These are phyloP conservation scores for Amoebophrya sp. DNA, from an alignment of 169 alveolate species.

Conservation along the genomic window DNA sequence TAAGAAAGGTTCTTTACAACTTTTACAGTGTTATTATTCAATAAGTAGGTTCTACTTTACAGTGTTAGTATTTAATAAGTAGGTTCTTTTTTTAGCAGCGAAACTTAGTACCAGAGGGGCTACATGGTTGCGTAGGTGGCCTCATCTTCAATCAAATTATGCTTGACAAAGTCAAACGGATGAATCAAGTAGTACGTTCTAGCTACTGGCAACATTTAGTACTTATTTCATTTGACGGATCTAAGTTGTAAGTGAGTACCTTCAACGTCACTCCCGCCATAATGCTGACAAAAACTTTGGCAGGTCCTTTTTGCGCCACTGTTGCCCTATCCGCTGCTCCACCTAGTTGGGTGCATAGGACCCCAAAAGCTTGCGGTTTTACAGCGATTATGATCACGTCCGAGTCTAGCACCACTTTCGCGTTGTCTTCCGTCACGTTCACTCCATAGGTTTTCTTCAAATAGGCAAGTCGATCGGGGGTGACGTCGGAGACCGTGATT, in stretches of 20 bases:
- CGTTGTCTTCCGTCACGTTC: neutral
- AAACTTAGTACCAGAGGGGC: no score
- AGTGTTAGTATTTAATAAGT: no score
- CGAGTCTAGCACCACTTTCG: neutral
- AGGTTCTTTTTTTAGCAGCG: no score
- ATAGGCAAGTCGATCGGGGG: neutral
- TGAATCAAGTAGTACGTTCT: neutral
- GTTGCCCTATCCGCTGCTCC: neutral
- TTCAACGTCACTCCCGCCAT: neutral
- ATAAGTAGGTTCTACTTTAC: no score
- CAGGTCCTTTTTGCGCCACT: neutral
- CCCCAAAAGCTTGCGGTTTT: neutral
- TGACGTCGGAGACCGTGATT: neutral
- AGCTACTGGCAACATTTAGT: no score
- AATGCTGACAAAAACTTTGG: neutral
- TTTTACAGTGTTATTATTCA: no score
- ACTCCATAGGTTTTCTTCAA: neutral
- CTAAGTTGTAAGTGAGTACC: no score
- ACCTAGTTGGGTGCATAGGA: neutral
- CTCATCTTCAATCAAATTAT: neutral
- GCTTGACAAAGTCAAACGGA: neutral
- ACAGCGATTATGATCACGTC: neutral
- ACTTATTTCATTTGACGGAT: no score
- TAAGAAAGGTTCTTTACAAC: no score
- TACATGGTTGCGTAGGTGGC: no score